Percentiles rank a stretch among this genome's conserved stretches.
These are phyloP conservation scores for Penicillium rolfsii DNA, from an alignment of 2,329 filamentous ascomycete genomes.

Conservation along the genomic window DNA sequence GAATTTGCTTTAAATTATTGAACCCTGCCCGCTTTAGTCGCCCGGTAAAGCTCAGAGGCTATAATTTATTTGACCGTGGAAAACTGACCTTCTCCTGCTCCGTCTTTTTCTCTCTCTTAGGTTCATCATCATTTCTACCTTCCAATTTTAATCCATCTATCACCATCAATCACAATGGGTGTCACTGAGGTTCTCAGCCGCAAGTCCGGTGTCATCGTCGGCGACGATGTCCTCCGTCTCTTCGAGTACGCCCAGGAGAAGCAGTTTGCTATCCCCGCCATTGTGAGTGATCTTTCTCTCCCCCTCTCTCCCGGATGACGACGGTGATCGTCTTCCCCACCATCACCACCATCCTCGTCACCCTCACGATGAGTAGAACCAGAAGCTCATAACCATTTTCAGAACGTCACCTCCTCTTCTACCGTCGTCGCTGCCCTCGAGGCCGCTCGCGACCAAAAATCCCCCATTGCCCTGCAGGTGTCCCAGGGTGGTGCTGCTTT, in stretches of 20 bases:
- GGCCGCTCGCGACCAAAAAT: constrained; percentile 88
- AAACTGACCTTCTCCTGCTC: constrained; percentile 9
- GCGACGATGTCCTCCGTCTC: constrained; percentile 69
- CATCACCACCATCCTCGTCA: neutral
- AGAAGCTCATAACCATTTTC: constrained; percentile 5
- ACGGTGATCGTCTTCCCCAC: neutral
- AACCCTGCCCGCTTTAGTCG: constrained; percentile 31
- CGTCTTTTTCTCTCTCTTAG: constrained; percentile 6
- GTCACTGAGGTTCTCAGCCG: constrained; percentile 60
- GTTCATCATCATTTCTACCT: neutral
- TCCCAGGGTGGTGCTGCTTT: constrained; percentile 92
- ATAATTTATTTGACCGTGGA: constrained; percentile 6
- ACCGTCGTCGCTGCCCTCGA: constrained; percentile 85
- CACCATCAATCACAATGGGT: constrained; percentile 44
- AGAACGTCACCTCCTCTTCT: constrained; percentile 92
- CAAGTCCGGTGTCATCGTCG: constrained; percentile 69
- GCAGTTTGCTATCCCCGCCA: constrained; percentile 83
- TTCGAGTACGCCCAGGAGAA: constrained; percentile 91
- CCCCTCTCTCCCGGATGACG: neutral
- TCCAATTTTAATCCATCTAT: constrained; percentile 4
- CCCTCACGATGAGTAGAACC: neutral
- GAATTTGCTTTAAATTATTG: constrained; percentile 16
- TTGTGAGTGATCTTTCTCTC: constrained; percentile 53
- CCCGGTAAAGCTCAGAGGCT: constrained; percentile 28
- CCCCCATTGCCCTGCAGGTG: constrained; percentile 89